Evolutionary conservation across 2,329 filamentous ascomycete species (phyloP).

Genomic region (Trichoderma afroharzianum): DNA sequence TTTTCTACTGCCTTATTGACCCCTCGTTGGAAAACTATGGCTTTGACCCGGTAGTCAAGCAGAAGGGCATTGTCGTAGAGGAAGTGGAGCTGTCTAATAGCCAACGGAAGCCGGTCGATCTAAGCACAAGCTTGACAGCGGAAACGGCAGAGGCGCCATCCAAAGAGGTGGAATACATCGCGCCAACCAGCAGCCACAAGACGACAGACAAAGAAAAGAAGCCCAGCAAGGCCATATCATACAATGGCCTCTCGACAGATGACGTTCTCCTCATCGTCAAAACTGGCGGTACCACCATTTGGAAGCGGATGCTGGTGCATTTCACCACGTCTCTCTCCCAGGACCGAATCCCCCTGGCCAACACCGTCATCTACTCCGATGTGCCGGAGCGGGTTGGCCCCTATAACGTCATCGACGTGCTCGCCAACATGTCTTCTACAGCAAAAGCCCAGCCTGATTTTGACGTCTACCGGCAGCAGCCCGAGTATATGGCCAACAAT

Average conservation of each 20-base stretch:
- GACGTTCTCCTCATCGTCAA: conserved; percentile 27
- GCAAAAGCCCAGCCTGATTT: conserved; percentile 22
- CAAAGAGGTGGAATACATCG: not conserved
- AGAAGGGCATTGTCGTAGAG: conserved; percentile 2
- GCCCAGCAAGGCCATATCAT: conserved; percentile 1
- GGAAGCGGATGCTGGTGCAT: conserved; percentile 26
- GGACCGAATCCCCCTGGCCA: conserved; percentile 18
- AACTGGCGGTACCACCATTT: conserved; percentile 26
- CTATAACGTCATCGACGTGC: conserved; percentile 23
- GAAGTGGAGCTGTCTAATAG: not conserved
- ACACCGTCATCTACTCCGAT: conserved; percentile 26
- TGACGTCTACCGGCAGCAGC: conserved; percentile 25
- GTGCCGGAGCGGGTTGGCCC: conserved; percentile 20
- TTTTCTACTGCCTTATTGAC: conserved; percentile 22
- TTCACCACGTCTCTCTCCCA: conserved; percentile 21
- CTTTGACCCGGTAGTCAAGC: not conserved
- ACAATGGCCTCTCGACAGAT: conserved; percentile 18
- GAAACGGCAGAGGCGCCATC: not conserved
- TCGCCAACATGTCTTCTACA: conserved; percentile 23
- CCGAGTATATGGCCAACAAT: conserved; percentile 25
- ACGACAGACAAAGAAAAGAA: not conserved
- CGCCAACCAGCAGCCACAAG: conserved; percentile 2
- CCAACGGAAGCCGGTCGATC: not conserved
- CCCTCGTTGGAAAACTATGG: conserved; percentile 20
- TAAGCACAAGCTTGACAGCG: not conserved